Evolutionary conservation across 495 filamentous ascomycete species (phyloP).

Genomic region (Xylaria telfairii): DNA sequence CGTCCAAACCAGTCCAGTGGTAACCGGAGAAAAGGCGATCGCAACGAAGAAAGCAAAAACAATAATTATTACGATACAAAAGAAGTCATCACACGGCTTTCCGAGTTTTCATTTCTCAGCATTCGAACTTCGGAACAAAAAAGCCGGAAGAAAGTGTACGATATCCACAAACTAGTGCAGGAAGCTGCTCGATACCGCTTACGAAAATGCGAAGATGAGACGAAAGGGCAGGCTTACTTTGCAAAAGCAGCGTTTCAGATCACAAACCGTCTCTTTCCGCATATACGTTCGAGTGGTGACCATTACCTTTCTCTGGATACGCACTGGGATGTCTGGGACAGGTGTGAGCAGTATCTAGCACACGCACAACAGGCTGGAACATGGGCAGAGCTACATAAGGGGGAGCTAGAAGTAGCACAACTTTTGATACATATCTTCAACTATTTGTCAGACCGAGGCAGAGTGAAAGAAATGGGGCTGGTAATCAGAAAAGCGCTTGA

Average conservation of each 20-base stretch:
- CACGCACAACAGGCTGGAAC: conserved; percentile 24
- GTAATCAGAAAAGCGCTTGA: not conserved
- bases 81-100: not conserved
- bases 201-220: not conserved
- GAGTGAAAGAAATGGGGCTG: not conserved
- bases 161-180: conserved; percentile 38
- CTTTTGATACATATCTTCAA: not conserved
- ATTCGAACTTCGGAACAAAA: not conserved
- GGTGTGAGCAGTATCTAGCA: conserved; percentile 29
- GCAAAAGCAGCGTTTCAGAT: conserved; percentile 26
- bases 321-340: conserved; percentile 22
- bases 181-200: conserved; percentile 34
- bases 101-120: conserved; percentile 5
- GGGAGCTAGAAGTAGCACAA: conserved; percentile 12
- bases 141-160: conserved; percentile 14
- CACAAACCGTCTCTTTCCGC: conserved; percentile 25
- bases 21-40: not conserved
- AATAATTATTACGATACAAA: not conserved
- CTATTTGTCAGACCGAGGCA: not conserved
- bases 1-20: not conserved
- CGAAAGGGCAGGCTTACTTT: conserved; percentile 27
- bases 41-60: not conserved
- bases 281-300: not conserved
- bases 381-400: conserved; percentile 25
- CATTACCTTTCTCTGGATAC: not conserved